Evolutionary conservation across 805 yeast genomes (phyloP), one percentile per base, ranked within the genome.

Genomic region (Zygosaccharomyces pseudorouxii): DNA sequence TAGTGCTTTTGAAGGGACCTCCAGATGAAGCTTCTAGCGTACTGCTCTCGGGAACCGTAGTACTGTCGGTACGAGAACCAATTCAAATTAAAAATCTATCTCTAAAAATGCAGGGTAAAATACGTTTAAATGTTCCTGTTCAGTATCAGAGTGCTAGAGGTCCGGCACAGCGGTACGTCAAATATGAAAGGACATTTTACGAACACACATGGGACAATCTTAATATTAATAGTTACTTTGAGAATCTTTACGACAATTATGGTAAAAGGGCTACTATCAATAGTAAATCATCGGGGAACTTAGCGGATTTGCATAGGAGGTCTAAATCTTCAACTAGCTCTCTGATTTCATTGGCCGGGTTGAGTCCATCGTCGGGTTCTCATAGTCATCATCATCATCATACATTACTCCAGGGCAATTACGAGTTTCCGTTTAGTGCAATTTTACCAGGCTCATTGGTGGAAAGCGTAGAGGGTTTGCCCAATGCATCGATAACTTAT

Each of bases 381-480:
- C 20, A 18, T 33, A n/a, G 6, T 45, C 57, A 12, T 45, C 47
- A 27, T 38, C 48, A 49, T 59, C 43, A 64, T 28, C 79, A 77
- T 51, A 67, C 74, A 4, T 64, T 86, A 47, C 74, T 73, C 1
- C 80, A 77, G 51, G 98, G 98, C 0, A 86, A 86, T 65, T 89
- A 92, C 62, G 95, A 86, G 60, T 80, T 93, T 58, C 97, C 98
- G 0, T 93, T 93, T 64, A 84, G 84, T 52, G 78, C 92, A 0
- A 75, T 89, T 20, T 62, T 92, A 19, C 96, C 96, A 0, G 98
- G 98, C 1, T 74, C 81, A 33, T 75, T 86, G 40, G 82, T 89
- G 1, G 99, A 93, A 65, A 83, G 95, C 23, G 83, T 93, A 6
- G 96, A 90, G 63, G 97, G 97, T 9, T 72, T 89, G 45, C 89